phyloP scores from a whole-genome alignment of 768 basidiomycete species.

The Mycena indigotica region DNA sequence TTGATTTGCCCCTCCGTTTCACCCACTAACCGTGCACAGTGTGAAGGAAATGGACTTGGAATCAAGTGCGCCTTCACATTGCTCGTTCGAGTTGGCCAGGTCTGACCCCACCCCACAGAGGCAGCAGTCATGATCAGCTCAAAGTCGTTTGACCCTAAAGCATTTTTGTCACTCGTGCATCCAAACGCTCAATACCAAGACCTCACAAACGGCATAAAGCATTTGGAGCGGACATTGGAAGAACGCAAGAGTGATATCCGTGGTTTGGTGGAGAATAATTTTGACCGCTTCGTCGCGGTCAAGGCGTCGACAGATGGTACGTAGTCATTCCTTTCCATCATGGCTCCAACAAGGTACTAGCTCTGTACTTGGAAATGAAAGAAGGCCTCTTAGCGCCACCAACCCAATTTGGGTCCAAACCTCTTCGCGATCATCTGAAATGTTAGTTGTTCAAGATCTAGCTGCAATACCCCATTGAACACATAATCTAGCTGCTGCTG shows the following conservation, averaged over 20 bases:
- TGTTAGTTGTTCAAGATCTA: conserved; percentile 47
- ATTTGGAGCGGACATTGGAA: conserved; percentile 80
- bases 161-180: conserved; percentile 87
- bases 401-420: conserved; percentile 81
- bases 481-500: conserved; percentile 69
- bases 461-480: neutral
- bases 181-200: conserved; percentile 96
- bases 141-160: conserved; percentile 95
- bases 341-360: conserved; percentile 42
- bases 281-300: conserved; percentile 96
- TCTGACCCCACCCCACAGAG: conserved; percentile 45
- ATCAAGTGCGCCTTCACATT: conserved; percentile 58
- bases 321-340: neutral
- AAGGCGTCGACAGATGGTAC: conserved; percentile 95
- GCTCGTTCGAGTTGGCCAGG: neutral
- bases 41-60: conserved; percentile 73
- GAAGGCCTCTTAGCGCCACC: conserved; percentile 78
- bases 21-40: conserved; percentile 38
- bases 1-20: neutral
- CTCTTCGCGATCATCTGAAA: conserved; percentile 83
- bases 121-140: conserved; percentile 83
- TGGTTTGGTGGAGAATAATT: conserved; percentile 95
- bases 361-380: conserved; percentile 89
- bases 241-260: conserved; percentile 92
- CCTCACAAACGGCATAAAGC: conserved; percentile 73